These are phyloP conservation scores for Posidonia australis DNA, from an alignment of 106 monocot species.

Conservation along the genomic window DNA sequence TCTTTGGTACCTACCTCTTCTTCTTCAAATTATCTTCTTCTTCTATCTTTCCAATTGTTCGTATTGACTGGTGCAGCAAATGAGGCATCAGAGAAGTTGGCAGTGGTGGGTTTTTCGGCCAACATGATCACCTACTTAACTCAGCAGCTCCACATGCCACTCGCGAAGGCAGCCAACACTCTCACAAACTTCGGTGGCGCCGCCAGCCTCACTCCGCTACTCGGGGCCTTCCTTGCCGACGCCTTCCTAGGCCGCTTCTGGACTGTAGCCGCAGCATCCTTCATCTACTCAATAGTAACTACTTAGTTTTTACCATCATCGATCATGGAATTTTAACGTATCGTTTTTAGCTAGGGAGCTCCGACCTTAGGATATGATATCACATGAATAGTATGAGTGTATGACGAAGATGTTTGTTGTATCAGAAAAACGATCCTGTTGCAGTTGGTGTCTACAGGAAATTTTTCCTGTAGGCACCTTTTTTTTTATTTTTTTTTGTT, in stretches of 20 bases:
- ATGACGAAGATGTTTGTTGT: too few relatives aligned
- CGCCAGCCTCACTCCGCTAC: constrained; percentile 60
- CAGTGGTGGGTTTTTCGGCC: constrained; percentile 66
- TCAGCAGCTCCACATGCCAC: constrained; percentile 63
- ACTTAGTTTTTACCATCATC: neutral
- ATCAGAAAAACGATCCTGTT: too few relatives aligned
- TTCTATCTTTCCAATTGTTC: neutral
- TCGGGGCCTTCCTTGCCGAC: constrained; percentile 86
- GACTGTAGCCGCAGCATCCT: constrained; percentile 50
- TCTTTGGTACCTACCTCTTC: constrained; percentile 19
- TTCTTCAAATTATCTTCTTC: neutral
- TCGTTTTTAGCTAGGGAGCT: too few relatives aligned
- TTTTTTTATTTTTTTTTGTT: too few relatives aligned
- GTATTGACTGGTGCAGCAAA: constrained; percentile 7
- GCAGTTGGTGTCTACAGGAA: neutral
- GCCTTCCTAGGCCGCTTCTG: constrained; percentile 71
- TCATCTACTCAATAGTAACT: constrained; percentile 60
- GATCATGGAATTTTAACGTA: neutral
- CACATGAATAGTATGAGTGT: too few relatives aligned
- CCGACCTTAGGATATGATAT: too few relatives aligned
- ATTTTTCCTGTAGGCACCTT: too few relatives aligned
- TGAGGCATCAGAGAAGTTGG: constrained; percentile 67
- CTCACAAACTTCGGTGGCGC: constrained; percentile 80
- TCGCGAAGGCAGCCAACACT: constrained; percentile 69
- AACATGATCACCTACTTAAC: constrained; percentile 89